Base-by-base conservation (phyloP, 768 basidiomycete species). In the Mycena haematopus region DNA sequence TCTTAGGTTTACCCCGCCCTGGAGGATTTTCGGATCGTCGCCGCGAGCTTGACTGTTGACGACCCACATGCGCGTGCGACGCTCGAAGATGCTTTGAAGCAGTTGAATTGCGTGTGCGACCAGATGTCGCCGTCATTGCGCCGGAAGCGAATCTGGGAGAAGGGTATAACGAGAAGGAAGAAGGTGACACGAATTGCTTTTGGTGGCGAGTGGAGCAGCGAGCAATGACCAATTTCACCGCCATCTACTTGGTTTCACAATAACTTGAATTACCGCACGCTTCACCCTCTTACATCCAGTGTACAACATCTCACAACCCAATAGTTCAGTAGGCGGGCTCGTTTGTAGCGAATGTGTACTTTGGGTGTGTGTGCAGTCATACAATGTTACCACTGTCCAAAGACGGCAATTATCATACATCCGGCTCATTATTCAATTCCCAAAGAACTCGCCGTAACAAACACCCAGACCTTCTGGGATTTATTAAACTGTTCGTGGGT, bases 391-490 rank as follows among this genome's bases (percentile, higher is more conserved):
- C n/a, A n/a, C n/a, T n/a, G n/a, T n/a, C n/a, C n/a, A n/a, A n/a
- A n/a, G n/a, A n/a, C n/a, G n/a, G n/a, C n/a, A n/a, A n/a, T n/a
- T n/a, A n/a, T n/a, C n/a, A n/a, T n/a, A 15, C 15, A 11, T 5
- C 5, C 15, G 15, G 36, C 11, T 14, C 9, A 38, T 14, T 38
- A 19, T 31, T 52, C 27, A 21, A 21, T 56, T 10, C 9, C 56
- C 65, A 42, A 56, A 66, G 58, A 62, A 65, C 45, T 65, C 59
- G 44, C 53, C 22, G 64, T 59, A 11, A 65, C 59, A 53, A 65
- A 65, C 59, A 61, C 64, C 64, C 64, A 65, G 24, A 65, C 50
- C 36, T 52, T 56, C 51, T 65, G 64, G 2, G 65, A 60, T 46
- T 36, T 0, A 35, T 62, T 62, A 33, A 62, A 66, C 52, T 62